Percentiles rank a stretch among this genome's conserved stretches.
Evolutionary conservation across 2,329 filamentous ascomycete species (phyloP).

Genomic region (Zymoseptoria ardabiliae): DNA sequence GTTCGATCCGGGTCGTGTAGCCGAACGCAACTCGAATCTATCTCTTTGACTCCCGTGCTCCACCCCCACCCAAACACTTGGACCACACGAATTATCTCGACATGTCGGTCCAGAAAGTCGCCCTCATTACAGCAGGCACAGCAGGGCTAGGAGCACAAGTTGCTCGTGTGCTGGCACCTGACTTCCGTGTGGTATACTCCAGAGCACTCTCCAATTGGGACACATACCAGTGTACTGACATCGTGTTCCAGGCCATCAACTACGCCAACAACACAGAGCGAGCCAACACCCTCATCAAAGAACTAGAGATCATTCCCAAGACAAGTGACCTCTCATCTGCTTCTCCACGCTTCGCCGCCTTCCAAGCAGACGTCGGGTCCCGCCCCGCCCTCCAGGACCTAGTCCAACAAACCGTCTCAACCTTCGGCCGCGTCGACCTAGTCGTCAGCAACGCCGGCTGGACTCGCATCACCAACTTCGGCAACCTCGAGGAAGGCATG

Average conservation of each 20-base stretch:
- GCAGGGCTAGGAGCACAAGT: conserved; percentile 43
- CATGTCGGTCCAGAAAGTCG: conserved; percentile 33
- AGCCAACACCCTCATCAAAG: conserved; percentile 34
- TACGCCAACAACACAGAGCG: conserved; percentile 40
- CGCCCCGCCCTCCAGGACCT: conserved; percentile 26
- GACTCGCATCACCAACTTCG: conserved; percentile 28
- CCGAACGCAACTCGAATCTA: too few relatives aligned
- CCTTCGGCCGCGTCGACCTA: conserved; percentile 33
- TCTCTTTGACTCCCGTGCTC: background rate
- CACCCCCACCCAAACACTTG: background rate
- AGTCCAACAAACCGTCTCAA: conserved; percentile 29
- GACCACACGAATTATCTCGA: background rate
- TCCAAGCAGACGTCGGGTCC: conserved; percentile 24
- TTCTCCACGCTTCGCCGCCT: conserved; percentile 17
- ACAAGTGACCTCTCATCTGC: conserved; percentile 8
- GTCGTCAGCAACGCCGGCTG: conserved; percentile 37
- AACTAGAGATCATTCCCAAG: conserved; percentile 34
- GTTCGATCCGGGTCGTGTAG: too few relatives aligned
- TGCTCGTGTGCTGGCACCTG: conserved; percentile 39
- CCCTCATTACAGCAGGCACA: conserved; percentile 43
- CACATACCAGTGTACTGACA: background rate
- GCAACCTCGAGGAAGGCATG: conserved; percentile 30
- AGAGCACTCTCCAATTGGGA: background rate
- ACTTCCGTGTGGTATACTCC: conserved; percentile 37
- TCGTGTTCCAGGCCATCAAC: conserved; percentile 36